Conservation (phyloP, 1,284 basidiomycete genomes). For the Trametes pubescens region DNA sequence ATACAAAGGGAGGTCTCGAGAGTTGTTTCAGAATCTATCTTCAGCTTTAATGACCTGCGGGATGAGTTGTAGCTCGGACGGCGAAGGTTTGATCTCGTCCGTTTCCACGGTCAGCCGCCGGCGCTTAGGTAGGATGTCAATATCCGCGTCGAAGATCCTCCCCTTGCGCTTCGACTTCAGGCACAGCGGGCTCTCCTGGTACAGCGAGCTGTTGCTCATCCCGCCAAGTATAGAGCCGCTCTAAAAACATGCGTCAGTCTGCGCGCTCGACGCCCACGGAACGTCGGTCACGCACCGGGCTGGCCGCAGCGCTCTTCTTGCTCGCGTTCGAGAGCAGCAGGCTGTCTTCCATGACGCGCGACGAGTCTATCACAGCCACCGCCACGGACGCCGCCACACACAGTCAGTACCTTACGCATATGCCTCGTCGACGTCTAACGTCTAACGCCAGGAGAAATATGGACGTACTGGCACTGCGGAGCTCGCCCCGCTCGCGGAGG, state of each 20-base stretch:
- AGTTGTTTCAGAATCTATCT: neutral
- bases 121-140: slow-evolving; percentile 17
- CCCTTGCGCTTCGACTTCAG: slow-evolving; percentile 36
- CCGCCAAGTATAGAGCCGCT: neutral
- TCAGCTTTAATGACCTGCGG: neutral
- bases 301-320: slow-evolving; percentile 6
- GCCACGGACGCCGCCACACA: neutral
- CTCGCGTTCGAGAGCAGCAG: slow-evolving; percentile 6
- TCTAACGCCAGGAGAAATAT: neutral
- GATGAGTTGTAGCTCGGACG: neutral
- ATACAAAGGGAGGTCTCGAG: too few relatives aligned
- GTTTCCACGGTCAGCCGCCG: slow-evolving; percentile 10
- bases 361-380: slow-evolving; percentile 14
- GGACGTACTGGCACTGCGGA: slow-evolving; percentile 17
- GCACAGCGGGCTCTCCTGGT: slow-evolving; percentile 33
- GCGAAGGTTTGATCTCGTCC: neutral
- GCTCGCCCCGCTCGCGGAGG: slow-evolving; percentile 14
- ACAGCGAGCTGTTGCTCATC: slow-evolving; percentile 13
- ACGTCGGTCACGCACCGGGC: slow-evolving; percentile 6
- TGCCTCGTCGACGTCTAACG: neutral
- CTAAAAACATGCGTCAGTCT: neutral
- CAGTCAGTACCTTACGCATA: neutral
- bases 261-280: neutral
- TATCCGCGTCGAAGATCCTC: slow-evolving; percentile 29
- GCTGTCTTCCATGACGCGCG: slow-evolving; percentile 16